phyloP scores from a whole-genome alignment of 305 asterid genomes.

The Solanum hybrid region DNA sequence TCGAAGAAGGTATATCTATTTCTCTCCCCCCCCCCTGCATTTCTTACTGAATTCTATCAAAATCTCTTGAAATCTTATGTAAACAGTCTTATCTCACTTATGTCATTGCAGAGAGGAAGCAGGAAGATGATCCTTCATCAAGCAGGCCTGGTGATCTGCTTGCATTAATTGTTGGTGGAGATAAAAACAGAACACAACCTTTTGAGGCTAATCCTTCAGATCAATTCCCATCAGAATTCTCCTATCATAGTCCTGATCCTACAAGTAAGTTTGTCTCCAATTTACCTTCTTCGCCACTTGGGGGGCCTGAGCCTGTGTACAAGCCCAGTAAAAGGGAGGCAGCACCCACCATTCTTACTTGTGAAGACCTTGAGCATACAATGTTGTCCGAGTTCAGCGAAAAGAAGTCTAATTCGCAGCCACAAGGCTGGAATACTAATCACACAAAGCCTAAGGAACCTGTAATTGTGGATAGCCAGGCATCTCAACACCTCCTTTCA shows the following conservation, averaged over 20 bases:
- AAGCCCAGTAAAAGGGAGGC: slow-evolving; percentile 32
- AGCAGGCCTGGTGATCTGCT: slow-evolving; percentile 56
- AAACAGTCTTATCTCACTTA: not conserved
- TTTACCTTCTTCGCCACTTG: slow-evolving; percentile 32
- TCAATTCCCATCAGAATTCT: slow-evolving; percentile 17
- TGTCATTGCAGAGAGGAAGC: slow-evolving; percentile 24
- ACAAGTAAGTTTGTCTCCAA: slow-evolving; percentile 20
- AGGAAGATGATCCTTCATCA: slow-evolving; percentile 24
- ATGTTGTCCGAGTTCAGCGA: slow-evolving; percentile 62
- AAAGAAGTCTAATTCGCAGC: slow-evolving; percentile 27
- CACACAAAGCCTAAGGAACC: slow-evolving; percentile 27
- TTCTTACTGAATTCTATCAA: not conserved
- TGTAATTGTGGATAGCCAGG: slow-evolving; percentile 41
- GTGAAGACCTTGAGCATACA: slow-evolving; percentile 92
- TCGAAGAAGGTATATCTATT: slow-evolving; percentile 59
- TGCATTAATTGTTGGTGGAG: slow-evolving; percentile 58
- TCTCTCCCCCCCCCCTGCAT: not conserved
- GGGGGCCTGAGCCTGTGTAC: slow-evolving; percentile 32
- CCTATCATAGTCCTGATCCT: slow-evolving; percentile 23
- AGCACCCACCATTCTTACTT: slow-evolving; percentile 53
- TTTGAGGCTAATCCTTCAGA: slow-evolving; percentile 23
- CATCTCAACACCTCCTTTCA: slow-evolving; percentile 82
- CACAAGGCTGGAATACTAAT: slow-evolving; percentile 24
- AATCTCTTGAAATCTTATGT: not conserved
- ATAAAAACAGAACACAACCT: slow-evolving; percentile 40